Conservation (phyloP, 192 early-diverging fungal genomes). For the Coemansia sp. region DNA sequence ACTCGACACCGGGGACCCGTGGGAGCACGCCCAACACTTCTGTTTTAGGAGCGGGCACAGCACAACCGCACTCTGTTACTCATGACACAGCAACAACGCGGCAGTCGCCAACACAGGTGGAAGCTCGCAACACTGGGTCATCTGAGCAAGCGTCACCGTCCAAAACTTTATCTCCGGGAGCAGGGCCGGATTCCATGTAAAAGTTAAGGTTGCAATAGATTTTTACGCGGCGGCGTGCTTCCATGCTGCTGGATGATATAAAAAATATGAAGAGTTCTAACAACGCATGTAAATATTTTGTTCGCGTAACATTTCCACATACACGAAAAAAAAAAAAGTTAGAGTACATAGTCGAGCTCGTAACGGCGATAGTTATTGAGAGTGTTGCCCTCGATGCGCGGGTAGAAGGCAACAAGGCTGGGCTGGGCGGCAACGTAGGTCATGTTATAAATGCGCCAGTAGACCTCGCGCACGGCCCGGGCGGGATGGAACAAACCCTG, state of each 20-base stretch:
- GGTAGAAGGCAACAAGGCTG: slow-evolving; percentile 88
- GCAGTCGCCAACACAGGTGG: neutral
- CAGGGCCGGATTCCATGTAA: neutral
- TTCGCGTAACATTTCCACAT: too few relatives aligned
- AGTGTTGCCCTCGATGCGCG: slow-evolving; percentile 80
- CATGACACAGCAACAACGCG: neutral
- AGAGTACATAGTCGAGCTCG: slow-evolving; percentile 76
- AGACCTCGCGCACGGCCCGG: slow-evolving; percentile 89
- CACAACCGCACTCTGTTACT: neutral
- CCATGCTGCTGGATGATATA: too few relatives aligned
- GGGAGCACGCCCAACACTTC: slow-evolving; percentile 34
- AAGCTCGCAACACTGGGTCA: neutral
- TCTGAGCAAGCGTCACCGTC: neutral
- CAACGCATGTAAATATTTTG: neutral
- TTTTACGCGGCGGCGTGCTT: too few relatives aligned
- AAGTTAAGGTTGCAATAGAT: neutral
- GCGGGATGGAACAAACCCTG: slow-evolving; percentile 99
- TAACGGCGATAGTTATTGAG: slow-evolving; percentile 75
- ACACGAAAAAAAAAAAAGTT: slow-evolving; percentile 4
- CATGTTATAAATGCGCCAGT: slow-evolving; percentile 99
- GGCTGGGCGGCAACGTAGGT: slow-evolving; percentile 90
- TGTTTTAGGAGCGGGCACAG: slow-evolving; percentile 1
- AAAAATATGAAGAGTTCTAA: too few relatives aligned
- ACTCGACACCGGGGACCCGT: slow-evolving; percentile 27
- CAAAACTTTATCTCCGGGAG: neutral